These are phyloP conservation scores for Phytophthora colocasiae DNA, from an alignment of 352 stramenopile species.

Conservation along the genomic window DNA sequence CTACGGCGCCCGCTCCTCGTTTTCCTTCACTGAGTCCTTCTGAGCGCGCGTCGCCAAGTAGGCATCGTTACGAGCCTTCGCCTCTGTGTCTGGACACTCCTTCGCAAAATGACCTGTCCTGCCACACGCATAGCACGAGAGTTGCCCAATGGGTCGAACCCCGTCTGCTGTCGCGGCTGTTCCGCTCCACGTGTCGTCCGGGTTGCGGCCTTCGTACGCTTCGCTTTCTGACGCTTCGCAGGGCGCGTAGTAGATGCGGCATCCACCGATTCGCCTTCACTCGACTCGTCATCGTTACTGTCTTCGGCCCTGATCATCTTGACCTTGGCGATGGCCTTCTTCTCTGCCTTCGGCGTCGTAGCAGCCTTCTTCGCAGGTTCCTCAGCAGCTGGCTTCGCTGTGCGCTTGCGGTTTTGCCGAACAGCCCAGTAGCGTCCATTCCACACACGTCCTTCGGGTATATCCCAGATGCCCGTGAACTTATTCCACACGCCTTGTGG, in stretches of 20 bases:
- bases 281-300: background rate
- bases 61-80: background rate
- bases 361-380: background rate
- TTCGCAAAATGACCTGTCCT: background rate
- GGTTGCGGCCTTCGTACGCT: background rate
- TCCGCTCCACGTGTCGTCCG: too few relatives aligned
- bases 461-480: background rate
- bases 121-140: background rate
- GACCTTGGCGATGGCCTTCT: background rate
- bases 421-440: background rate
- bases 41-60: background rate
- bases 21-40: background rate
- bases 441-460: background rate
- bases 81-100: background rate
- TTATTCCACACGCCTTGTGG: background rate
- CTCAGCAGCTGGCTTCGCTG: background rate
- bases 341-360: background rate
- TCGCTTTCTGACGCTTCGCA: background rate
- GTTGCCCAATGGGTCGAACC: background rate
- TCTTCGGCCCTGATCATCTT: background rate
- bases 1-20: background rate
- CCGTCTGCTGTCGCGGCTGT: too few relatives aligned
- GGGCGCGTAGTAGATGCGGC: too few relatives aligned
- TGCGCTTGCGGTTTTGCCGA: background rate
- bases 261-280: background rate